These are phyloP conservation scores for Cryptosporidium xiaoi DNA, from an alignment of 169 alveolate genomes.

Conservation along the genomic window DNA sequence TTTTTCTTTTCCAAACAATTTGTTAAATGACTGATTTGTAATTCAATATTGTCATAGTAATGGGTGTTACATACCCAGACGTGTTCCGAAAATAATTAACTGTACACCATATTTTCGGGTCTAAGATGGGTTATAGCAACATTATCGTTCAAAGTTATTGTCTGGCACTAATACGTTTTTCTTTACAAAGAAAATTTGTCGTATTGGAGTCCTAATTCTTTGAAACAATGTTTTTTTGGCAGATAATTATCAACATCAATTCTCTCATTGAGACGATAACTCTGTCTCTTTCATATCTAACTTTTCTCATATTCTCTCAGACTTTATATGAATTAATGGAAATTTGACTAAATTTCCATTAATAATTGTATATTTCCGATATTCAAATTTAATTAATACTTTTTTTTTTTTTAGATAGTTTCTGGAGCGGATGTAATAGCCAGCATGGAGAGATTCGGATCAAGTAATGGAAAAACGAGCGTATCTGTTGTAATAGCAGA, in stretches of 20 bases:
- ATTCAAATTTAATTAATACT: neutral
- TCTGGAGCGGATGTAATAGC: slow-evolving; percentile 92
- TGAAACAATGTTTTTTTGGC: neutral
- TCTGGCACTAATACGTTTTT: slow-evolving; percentile 29
- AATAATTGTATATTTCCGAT: neutral
- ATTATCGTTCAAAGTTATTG: slow-evolving; percentile 20
- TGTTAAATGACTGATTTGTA: neutral
- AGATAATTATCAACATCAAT: neutral
- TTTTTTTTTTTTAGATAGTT: slow-evolving; percentile 28
- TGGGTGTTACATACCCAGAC: slow-evolving; percentile 27
- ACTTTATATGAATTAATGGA: no score
- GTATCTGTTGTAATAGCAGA: slow-evolving; percentile 90
- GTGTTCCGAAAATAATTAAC: slow-evolving; percentile 33
- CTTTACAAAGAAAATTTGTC: neutral
- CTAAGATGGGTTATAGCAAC: slow-evolving; percentile 73
- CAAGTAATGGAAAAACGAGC: slow-evolving; percentile 89
- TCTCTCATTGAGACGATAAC: neutral
- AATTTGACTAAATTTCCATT: neutral
- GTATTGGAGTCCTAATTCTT: slow-evolving; percentile 25
- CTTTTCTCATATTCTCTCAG: no score
- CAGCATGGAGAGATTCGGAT: slow-evolving; percentile 91
- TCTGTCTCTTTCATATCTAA: no score
- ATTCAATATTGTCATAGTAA: neutral
- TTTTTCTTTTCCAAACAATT: no score
- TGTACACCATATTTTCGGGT: slow-evolving; percentile 31